Base-by-base conservation (phyloP, 2,329 filamentous ascomycete genomes). In the Tolypocladium nubicola region DNA sequence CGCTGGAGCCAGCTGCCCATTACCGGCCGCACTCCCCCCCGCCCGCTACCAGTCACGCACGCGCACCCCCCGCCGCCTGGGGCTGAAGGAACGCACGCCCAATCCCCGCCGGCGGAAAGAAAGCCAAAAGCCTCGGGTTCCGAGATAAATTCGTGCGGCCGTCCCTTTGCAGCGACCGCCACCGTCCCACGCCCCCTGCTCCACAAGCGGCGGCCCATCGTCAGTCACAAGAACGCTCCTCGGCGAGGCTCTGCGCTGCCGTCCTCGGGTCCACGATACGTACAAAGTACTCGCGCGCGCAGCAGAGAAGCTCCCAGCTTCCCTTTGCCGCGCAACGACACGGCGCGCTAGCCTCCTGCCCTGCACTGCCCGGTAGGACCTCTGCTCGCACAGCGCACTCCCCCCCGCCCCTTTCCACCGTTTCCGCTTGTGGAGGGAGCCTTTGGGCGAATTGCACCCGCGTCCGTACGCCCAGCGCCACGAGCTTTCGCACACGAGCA, bases 71-170 rank as follows among this genome's bases (percentile, higher is more conserved):
- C 13, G 11, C 43, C 35, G 38, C 55, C 56, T 54, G 41, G 52
- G 53, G 54, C 26, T 53, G 52, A 53, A 45, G 43, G 43, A 40
- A 39, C 52, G 33, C n/a, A 53, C 58, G 41, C 61, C 61, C 61
- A 64, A 62, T 62, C 58, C 62, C 58, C 56, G 59, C 60, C 57
- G 56, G 57, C 62, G 13, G 38, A 60, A 62, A 60, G 59, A 61
- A 57, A 59, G 62, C 64, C 66, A 65, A 66, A 64, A 61, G 59
- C 43, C 10, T 45, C 26, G 58, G 62, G 61, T 70, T 71, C 69
- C 69, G 69, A 62, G 64, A 69, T 70, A 68, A 70, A 65, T 64
- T 71, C 69, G 69, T 71, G 69, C 45, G 47, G 45, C 55, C 49
- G 37, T 56, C 54, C 54, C 53, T 59, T 56, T 59, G 60, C 60